phyloP scores from a whole-genome alignment of 140 eudicot species.

The Flaveria floridana region DNA sequence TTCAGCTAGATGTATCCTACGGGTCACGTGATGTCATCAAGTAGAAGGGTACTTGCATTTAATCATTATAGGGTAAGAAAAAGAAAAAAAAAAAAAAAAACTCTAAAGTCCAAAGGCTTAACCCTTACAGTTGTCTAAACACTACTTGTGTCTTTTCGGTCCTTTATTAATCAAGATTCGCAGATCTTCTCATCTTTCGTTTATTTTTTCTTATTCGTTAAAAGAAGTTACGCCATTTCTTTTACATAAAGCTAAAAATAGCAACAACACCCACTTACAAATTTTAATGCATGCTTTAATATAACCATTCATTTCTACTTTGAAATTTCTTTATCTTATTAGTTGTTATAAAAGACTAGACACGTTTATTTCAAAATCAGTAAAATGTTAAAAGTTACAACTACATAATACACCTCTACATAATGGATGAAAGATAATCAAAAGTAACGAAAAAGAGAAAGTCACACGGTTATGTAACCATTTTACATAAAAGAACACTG shows the following conservation, averaged over 20 bases:
- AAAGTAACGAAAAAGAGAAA: no score
- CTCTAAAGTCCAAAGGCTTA: conserved; percentile 30
- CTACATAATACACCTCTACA: no score
- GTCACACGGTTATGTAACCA: no score
- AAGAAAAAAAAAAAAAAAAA: not conserved
- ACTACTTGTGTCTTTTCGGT: conserved; percentile 29
- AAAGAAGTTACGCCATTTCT: conserved; percentile 22
- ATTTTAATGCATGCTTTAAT: not conserved
- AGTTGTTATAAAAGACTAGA: no score
- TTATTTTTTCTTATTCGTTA: conserved; percentile 21
- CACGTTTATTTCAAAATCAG: no score
- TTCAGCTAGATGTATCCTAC: conserved; percentile 8
- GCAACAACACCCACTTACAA: conserved; percentile 6
- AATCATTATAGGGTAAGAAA: conserved; percentile 16
- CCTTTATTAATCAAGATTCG: conserved; percentile 35
- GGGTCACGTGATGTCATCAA: conserved; percentile 17
- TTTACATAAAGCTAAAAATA: conserved; percentile 16
- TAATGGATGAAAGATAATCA: no score
- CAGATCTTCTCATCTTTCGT: conserved; percentile 31
- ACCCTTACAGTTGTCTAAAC: conserved; percentile 31
- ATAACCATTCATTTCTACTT: conserved; percentile 12
- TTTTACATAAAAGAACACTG: no score
- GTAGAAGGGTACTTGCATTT: conserved; percentile 28
- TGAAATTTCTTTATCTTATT: no score
- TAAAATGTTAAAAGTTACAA: no score